Conservation (phyloP, 495 filamentous ascomycete genomes). For the Hypomontagnella submonticulosa region DNA sequence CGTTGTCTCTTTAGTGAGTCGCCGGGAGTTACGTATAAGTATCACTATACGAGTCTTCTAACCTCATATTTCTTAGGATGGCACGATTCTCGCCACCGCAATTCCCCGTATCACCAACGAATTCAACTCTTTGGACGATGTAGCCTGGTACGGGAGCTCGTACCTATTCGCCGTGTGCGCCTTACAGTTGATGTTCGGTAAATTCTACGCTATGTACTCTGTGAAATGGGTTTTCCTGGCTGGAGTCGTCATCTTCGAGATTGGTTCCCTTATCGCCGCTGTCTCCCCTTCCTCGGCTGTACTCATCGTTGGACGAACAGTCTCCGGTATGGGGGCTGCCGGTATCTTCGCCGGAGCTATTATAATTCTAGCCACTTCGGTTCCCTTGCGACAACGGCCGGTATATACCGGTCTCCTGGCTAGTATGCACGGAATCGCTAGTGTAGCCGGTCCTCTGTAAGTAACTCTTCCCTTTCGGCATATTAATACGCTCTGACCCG, state of each 20-base stretch:
- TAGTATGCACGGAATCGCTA: slow-evolving; percentile 17
- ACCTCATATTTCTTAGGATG: slow-evolving; percentile 18
- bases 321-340: slow-evolving; percentile 59
- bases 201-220: slow-evolving; percentile 58
- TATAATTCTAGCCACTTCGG: slow-evolving; percentile 56
- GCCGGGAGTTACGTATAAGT: background rate
- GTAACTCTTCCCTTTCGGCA: background rate
- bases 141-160: slow-evolving; percentile 65
- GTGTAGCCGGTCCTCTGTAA: slow-evolving; percentile 36
- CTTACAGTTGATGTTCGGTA: slow-evolving; percentile 59
- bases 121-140: slow-evolving; percentile 56
- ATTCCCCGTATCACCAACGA: slow-evolving; percentile 58
- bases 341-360: slow-evolving; percentile 60
- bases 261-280: slow-evolving; percentile 51
- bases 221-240: slow-evolving; percentile 58
- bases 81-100: slow-evolving; percentile 53
- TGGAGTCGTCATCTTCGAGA: slow-evolving; percentile 55
- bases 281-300: slow-evolving; percentile 22
- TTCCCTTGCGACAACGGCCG: slow-evolving; percentile 50
- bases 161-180: slow-evolving; percentile 60
- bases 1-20: slow-evolving; percentile 60
- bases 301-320: slow-evolving; percentile 63
- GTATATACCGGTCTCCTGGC: slow-evolving; percentile 22
- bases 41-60: background rate
- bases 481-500: slow-evolving; percentile 12